Evolutionary conservation across 495 filamentous ascomycete genomes (phyloP).

Genomic region (Neurospora cerealis): DNA sequence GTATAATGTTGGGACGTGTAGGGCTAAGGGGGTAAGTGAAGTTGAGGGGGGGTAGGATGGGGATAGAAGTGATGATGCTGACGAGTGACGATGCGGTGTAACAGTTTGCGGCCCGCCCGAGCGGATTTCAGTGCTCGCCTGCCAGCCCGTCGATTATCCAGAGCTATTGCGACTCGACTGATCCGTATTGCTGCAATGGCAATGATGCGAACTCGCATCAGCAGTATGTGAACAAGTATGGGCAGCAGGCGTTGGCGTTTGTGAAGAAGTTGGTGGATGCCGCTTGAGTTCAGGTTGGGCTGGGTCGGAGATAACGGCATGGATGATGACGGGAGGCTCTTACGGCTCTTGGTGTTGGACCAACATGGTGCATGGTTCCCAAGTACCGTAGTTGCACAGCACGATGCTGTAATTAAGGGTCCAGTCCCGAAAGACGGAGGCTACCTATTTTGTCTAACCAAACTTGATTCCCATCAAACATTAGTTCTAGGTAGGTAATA

Average conservation of each 20-base stretch:
- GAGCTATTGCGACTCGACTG: conserved; percentile 53
- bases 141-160: conserved; percentile 41
- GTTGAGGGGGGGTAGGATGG: background rate
- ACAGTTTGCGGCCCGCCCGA: conserved; percentile 48
- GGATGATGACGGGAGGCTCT: background rate
- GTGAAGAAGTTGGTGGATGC: conserved; percentile 21
- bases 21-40: conserved; percentile 43
- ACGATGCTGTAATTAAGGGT: background rate
- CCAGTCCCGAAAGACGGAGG: background rate
- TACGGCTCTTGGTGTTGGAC: background rate
- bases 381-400: background rate
- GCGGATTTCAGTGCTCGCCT: conserved; percentile 45
- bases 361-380: background rate
- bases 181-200: conserved; percentile 59
- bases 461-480: background rate
- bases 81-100: background rate
- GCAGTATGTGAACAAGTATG: conserved; percentile 46
- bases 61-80: background rate
- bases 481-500: background rate
- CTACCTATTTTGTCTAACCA: background rate
- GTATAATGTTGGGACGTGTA: conserved; percentile 53
- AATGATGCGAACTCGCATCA: conserved; percentile 49
- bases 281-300: background rate
- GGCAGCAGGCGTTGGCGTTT: conserved; percentile 25
- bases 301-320: background rate